Conservation (phyloP, 805 yeast genomes). For the Kodamaea lidongshanica region DNA sequence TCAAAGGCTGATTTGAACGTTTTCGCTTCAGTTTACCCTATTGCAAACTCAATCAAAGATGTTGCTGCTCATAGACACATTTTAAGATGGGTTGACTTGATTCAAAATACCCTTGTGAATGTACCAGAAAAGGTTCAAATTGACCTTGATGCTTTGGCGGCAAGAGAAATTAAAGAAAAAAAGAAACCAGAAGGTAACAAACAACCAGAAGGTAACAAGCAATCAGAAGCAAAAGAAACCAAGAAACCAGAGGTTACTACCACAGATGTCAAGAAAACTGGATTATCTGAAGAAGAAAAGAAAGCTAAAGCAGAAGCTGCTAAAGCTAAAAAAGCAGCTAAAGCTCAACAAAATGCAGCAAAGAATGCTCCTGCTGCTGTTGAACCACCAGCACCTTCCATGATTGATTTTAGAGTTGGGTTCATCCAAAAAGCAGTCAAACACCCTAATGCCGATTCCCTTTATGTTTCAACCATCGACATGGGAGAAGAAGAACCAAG, state of each 20-base stretch:
- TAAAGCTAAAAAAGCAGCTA: constrained; percentile 58
- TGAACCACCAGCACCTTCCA: constrained; percentile 71
- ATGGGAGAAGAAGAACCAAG: constrained; percentile 98
- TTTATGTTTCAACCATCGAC: constrained; percentile 93
- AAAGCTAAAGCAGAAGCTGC: constrained; percentile 48
- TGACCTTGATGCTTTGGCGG: constrained; percentile 56
- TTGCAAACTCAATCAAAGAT: constrained; percentile 48
- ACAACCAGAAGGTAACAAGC: constrained; percentile 11
- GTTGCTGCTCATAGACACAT: constrained; percentile 71
- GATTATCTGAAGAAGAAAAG: constrained; percentile 37
- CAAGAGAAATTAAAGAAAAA: constrained; percentile 71
- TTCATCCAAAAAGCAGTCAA: constrained; percentile 92
- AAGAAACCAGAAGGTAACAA: constrained; percentile 33
- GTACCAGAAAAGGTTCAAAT: constrained; percentile 52
- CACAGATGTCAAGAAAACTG: constrained; percentile 14
- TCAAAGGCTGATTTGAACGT: constrained; percentile 66
- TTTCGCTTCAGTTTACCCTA: constrained; percentile 59
- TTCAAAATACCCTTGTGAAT: constrained; percentile 62
- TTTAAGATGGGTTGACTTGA: constrained; percentile 85
- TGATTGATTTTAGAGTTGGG: constrained; percentile 92
- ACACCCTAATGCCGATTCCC: constrained; percentile 96
- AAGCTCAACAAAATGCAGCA: constrained; percentile 56
- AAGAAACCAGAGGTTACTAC: constrained; percentile 38
- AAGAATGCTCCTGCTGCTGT: constrained; percentile 46
- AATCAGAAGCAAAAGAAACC: constrained; percentile 18